Conservation (phyloP, 352 stramenopile species). For the Pythium oligandrum region DNA sequence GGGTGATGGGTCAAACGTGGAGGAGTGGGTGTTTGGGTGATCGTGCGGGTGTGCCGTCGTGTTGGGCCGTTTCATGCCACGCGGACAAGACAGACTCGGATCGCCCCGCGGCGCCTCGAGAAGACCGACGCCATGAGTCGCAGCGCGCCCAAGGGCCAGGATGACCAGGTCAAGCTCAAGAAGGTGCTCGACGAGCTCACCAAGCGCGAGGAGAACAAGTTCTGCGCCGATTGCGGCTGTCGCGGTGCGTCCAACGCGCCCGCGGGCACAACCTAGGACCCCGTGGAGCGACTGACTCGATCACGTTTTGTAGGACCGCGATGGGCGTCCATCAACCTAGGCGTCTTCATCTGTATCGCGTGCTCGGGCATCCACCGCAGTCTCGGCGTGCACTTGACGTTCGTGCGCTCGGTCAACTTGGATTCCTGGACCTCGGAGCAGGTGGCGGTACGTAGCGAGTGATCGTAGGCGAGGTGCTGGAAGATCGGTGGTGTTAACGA, state of each 20-base stretch:
- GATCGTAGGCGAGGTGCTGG: too few relatives aligned
- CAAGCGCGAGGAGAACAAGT: conserved; percentile 90
- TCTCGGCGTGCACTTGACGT: conserved; percentile 91
- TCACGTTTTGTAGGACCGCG: conserved; percentile 37
- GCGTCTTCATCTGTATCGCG: conserved; percentile 93
- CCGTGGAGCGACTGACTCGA: too few relatives aligned
- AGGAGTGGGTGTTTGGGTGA: too few relatives aligned
- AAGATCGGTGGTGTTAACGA: too few relatives aligned
- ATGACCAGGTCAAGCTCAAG: conserved; percentile 87
- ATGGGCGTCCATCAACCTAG: conserved; percentile 93
- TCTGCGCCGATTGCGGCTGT: conserved; percentile 86
- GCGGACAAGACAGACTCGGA: too few relatives aligned
- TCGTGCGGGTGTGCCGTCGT: too few relatives aligned
- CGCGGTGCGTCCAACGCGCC: conserved; percentile 34
- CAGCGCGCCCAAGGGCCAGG: conserved; percentile 29
- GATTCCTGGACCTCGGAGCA: conserved; percentile 93
- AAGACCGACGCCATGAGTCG: conserved; percentile 46
- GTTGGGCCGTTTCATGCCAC: too few relatives aligned
- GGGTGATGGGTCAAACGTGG: too few relatives aligned
- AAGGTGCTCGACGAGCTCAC: conserved; percentile 85
- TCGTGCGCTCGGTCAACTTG: conserved; percentile 91
- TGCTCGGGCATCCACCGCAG: conserved; percentile 93
- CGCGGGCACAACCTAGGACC: too few relatives aligned
- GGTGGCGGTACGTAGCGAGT: conserved; percentile 42
- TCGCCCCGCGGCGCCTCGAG: too few relatives aligned